phyloP scores from a whole-genome alignment of 371 early-diverging fungal species.

The Entomophthora muscae region DNA sequence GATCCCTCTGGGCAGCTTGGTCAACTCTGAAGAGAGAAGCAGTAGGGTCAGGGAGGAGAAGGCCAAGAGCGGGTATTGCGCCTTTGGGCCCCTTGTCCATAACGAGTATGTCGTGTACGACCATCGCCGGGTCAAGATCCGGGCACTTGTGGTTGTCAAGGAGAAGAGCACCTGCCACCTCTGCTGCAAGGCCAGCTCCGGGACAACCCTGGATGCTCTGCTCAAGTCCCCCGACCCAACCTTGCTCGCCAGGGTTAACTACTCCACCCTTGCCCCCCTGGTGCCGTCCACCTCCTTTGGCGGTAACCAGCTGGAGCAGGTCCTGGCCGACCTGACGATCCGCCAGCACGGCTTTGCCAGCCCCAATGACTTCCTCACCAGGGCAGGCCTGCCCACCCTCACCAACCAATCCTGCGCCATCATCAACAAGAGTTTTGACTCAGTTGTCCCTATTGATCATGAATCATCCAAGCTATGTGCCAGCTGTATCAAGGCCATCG shows the following conservation, averaged over 20 bases:
- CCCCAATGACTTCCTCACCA: neutral
- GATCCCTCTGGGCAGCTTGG: constrained; percentile 25
- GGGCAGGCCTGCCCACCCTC: neutral
- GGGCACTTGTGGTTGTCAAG: constrained; percentile 28
- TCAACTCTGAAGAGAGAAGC: neutral
- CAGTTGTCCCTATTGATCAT: neutral
- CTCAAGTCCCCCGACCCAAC: neutral
- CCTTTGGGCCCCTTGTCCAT: no score
- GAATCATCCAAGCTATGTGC: neutral
- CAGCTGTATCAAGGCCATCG: neutral
- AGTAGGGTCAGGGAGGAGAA: neutral
- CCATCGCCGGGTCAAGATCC: constrained; percentile 29
- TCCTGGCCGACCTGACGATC: neutral
- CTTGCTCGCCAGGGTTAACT: neutral
- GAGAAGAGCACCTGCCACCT: constrained; percentile 20
- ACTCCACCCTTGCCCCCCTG: neutral
- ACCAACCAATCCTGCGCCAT: neutral
- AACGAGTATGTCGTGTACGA: no score
- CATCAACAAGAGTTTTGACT: neutral
- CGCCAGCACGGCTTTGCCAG: neutral
- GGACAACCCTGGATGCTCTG: neutral
- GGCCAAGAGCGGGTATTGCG: no score
- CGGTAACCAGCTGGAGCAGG: neutral
- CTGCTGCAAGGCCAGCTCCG: constrained; percentile 11
- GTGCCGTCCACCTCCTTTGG: neutral